Percentiles rank a stretch among this genome's conserved stretches.
phyloP scores from a whole-genome alignment of 169 alveolate species.

The Eimeria acervulina region DNA sequence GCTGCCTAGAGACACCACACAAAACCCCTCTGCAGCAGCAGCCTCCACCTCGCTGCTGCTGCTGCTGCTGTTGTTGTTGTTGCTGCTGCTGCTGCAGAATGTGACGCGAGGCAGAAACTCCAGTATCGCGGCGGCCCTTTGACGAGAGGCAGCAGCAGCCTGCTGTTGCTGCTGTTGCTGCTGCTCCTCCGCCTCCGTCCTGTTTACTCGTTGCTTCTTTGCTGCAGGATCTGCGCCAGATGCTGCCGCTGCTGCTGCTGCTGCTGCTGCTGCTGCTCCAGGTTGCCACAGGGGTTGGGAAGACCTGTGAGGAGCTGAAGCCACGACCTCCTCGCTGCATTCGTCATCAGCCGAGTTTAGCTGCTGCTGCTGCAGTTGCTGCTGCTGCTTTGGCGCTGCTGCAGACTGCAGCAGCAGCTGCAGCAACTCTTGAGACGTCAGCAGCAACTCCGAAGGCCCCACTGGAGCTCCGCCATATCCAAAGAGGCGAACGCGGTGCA shows the following conservation, averaged over 20 bases:
- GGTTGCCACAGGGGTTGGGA: slow-evolving; percentile 56
- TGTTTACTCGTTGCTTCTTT: not conserved
- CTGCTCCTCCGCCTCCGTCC: not conserved
- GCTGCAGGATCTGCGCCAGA: not conserved
- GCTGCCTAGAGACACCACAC: slow-evolving; percentile 24
- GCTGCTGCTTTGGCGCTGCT: not conserved
- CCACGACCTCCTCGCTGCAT: not conserved
- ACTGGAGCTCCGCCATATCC: slow-evolving; percentile 4
- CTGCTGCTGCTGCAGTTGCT: slow-evolving; percentile 17
- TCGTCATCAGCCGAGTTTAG: not conserved
- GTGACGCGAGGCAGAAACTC: not conserved
- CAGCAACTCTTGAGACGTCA: not conserved
- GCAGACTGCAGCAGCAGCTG: slow-evolving; percentile 35
- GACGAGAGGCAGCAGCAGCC: slow-evolving; percentile 8
- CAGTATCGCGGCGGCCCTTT: not conserved
- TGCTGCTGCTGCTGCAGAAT: slow-evolving; percentile 35
- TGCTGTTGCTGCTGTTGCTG: slow-evolving; percentile 19
- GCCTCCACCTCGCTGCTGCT: not conserved
- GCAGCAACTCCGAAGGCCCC: slow-evolving; percentile 21
- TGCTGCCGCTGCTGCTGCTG: slow-evolving; percentile 13
- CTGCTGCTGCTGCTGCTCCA: slow-evolving; percentile 34
- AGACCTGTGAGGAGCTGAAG: not conserved
- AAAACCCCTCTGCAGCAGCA: not conserved
- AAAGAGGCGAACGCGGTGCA: slow-evolving; percentile 40
- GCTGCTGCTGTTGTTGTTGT: slow-evolving; percentile 44